Base-by-base conservation (phyloP, 164 flowering plant genomes). In the Magnolia officinalis region DNA sequence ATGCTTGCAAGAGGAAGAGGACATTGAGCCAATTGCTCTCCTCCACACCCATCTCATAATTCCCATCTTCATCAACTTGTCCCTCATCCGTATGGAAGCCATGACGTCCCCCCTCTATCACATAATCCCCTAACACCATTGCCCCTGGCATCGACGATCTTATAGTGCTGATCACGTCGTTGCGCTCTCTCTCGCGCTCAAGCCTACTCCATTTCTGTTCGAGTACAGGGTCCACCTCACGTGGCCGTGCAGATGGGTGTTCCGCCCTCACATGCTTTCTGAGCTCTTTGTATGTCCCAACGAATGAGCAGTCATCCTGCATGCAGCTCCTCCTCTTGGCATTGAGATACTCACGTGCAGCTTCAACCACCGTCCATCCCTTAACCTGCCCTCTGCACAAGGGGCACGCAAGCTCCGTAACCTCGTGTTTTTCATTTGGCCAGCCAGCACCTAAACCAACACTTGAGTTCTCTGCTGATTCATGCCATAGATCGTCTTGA, bases 141-240 rank as follows among this genome's bases (percentile, higher is more conserved):
- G 89, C 84, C 70, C 87, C 89, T 9, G 90, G 90, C 83, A 82
- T 83, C 10, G 87, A 81, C 24, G 90, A 86, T 61, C 82, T 76
- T 76, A 86, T 86, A 8, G 88, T 87, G 78, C 88, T 87, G 55
- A 87, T 76, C 50, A 88, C 90, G 68, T 88, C 90, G 13, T 86
- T 85, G 58, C 80, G 80, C 72, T 88, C 90, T 59, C 88, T 80
- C 75, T 88, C 88, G 9, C 65, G 82, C 81, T 88, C 89, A 49
- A 88, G 78, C 72, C 79, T 73, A 73, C 76, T 85, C 90, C 90
- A 88, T 68, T 83, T 82, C 75, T 82, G 86, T 75, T 86, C 85
- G 21, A 82, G 81, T 4, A 66, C 31, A 11, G 89, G 90, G 50
- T 88, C 90, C 66, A 85, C 84, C 77, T 83, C 85, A 14, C 80